Evolutionary conservation across 2,329 filamentous ascomycete species (phyloP).

Genomic region (Diaporthe vexans): DNA sequence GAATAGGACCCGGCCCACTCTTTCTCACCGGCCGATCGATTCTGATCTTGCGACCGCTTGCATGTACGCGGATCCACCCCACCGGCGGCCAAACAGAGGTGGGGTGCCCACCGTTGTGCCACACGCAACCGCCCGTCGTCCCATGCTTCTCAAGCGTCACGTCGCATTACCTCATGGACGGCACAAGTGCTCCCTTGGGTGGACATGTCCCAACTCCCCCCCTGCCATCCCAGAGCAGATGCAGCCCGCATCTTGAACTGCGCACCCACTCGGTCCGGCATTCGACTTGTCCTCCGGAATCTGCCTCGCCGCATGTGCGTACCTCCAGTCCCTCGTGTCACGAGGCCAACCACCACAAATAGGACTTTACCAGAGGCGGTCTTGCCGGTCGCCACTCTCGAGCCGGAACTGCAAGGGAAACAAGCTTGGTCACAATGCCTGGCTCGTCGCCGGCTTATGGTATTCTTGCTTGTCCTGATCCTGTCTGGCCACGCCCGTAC

Average conservation of each 20-base stretch:
- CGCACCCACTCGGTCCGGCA: background rate
- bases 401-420: too few species aligned
- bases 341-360: background rate
- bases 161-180: background rate
- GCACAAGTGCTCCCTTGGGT: background rate
- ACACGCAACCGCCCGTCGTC: background rate
- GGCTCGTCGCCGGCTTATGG: conserved; percentile 1
- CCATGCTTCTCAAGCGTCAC: background rate
- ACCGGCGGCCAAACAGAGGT: background rate
- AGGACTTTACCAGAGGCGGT: background rate
- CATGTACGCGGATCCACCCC: background rate
- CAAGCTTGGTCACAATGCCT: background rate
- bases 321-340: background rate
- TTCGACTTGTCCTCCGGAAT: background rate
- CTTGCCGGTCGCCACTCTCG: background rate
- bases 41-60: background rate
- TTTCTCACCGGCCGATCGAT: too few species aligned
- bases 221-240: background rate
- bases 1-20: too few species aligned
- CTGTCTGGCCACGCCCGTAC: background rate
- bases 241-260: background rate
- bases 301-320: background rate
- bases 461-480: conserved; percentile 12
- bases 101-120: background rate
- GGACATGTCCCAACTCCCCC: background rate